Percentiles rank a stretch among this genome's conserved stretches.
These are phyloP conservation scores for Yamadazyma mexicana DNA, from an alignment of 1,139 yeast genomes.

Conservation along the genomic window DNA sequence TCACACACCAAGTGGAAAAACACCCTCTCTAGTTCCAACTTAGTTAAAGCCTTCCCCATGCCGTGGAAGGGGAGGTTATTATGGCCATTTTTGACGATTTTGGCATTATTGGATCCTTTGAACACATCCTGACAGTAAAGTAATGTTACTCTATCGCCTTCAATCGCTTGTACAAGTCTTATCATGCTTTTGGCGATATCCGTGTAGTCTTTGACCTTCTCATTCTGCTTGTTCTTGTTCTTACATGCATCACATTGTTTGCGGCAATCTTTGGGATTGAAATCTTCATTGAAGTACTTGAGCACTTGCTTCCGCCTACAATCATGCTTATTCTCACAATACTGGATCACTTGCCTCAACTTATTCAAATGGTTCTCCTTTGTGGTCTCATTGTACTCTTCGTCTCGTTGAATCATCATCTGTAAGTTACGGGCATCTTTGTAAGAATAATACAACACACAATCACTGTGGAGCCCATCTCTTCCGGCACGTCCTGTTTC, in stretches of 20 bases:
- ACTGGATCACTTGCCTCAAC: constrained; percentile 81
- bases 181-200: constrained; percentile 60
- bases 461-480: constrained; percentile 80
- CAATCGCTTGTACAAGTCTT: constrained; percentile 55
- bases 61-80: constrained; percentile 66
- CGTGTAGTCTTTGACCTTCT: constrained; percentile 69
- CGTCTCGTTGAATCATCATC: constrained; percentile 75
- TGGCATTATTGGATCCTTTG: constrained; percentile 69
- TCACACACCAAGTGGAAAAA: constrained; percentile 74
- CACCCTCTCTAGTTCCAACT: constrained; percentile 75
- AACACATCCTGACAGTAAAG: constrained; percentile 82
- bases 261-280: constrained; percentile 64
- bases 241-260: constrained; percentile 86
- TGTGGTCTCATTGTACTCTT: constrained; percentile 60
- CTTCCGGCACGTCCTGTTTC: constrained; percentile 99
- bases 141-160: constrained; percentile 65
- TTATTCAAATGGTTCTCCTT: constrained; percentile 79
- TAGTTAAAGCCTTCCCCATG: constrained; percentile 59
- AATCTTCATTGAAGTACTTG: constrained; percentile 84
- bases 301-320: constrained; percentile 88
- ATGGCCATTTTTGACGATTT: constrained; percentile 64
- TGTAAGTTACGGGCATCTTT: constrained; percentile 76
- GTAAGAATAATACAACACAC: constrained; percentile 78
- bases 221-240: constrained; percentile 41
- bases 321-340: constrained; percentile 88